Conservation (phyloP, 495 filamentous ascomycete genomes). For the Xylaria intraflava region DNA sequence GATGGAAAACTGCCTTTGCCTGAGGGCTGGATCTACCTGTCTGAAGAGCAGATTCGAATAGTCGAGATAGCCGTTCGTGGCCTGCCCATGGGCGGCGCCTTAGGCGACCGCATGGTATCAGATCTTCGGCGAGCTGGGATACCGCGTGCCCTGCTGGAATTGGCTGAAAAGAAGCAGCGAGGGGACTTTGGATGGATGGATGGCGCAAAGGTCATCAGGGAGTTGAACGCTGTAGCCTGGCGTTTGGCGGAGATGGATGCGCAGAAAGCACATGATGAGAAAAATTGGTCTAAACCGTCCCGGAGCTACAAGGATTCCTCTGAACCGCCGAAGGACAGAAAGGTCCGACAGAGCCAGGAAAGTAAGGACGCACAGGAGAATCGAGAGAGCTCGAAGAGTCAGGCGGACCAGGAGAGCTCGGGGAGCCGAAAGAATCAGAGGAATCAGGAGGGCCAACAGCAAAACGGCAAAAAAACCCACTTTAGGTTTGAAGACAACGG, state of each 20-base stretch:
- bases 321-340: constrained; percentile 16
- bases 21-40: constrained; percentile 32
- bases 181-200: constrained; percentile 59
- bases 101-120: neutral
- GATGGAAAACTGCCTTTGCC: constrained; percentile 14
- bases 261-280: neutral
- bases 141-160: constrained; percentile 23
- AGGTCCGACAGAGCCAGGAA: constrained; percentile 21
- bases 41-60: constrained; percentile 21
- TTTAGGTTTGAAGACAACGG: constrained; percentile 12
- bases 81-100: neutral
- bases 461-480: no score
- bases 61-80: neutral
- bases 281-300: neutral
- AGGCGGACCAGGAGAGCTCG: constrained; percentile 20
- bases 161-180: constrained; percentile 50
- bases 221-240: constrained; percentile 14
- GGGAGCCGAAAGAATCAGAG: constrained; percentile 27
- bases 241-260: constrained; percentile 9
- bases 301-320: neutral
- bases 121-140: constrained; percentile 18
- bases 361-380: constrained; percentile 26
- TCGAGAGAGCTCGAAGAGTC: constrained; percentile 17
- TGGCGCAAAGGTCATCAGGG: constrained; percentile 30
- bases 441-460: constrained; percentile 23